Conservation (phyloP, 2,329 filamentous ascomycete species). For the Septoria linicola region DNA sequence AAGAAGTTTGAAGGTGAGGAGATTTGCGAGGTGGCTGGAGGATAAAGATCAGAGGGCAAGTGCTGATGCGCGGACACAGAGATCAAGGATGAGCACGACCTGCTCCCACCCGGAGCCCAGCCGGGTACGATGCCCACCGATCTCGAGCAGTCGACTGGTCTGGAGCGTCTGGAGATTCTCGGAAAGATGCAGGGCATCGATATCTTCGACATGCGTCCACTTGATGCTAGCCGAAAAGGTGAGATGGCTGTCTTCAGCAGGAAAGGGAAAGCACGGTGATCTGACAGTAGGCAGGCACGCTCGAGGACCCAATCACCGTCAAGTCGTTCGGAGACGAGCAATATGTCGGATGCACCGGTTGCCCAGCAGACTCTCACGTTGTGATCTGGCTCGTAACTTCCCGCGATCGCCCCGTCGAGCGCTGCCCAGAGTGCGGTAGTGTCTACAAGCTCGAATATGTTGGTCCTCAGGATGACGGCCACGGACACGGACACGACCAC, state of each 20-base stretch:
- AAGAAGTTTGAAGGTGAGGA: slow-evolving; percentile 49
- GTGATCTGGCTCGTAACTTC: slow-evolving; percentile 88
- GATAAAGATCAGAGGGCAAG: neutral
- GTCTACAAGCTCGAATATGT: slow-evolving; percentile 98
- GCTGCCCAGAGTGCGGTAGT: slow-evolving; percentile 94
- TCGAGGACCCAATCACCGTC: slow-evolving; percentile 86
- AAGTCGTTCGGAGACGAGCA: slow-evolving; percentile 93
- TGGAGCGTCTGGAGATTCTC: slow-evolving; percentile 97
- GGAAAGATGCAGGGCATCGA: slow-evolving; percentile 99
- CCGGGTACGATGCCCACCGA: slow-evolving; percentile 87
- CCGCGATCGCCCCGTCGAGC: slow-evolving; percentile 85
- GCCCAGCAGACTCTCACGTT: slow-evolving; percentile 84
- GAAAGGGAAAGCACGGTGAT: neutral
- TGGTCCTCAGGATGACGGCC: slow-evolving; percentile 73
- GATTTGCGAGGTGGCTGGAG: neutral
- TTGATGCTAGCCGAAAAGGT: slow-evolving; percentile 88
- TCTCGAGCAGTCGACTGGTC: slow-evolving; percentile 91
- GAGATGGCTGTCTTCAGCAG: slow-evolving; percentile 34
- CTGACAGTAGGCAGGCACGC: slow-evolving; percentile 61
- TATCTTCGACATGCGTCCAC: slow-evolving; percentile 95
- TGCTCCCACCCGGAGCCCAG: slow-evolving; percentile 77
- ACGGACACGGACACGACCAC: slow-evolving; percentile 48
- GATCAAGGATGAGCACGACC: slow-evolving; percentile 77
- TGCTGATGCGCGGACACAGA: slow-evolving; percentile 61
- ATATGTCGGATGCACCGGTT: slow-evolving; percentile 94